These are phyloP conservation scores for Paramecium octaurelia DNA, from an alignment of 73 alveolate species.

Conservation along the genomic window DNA sequence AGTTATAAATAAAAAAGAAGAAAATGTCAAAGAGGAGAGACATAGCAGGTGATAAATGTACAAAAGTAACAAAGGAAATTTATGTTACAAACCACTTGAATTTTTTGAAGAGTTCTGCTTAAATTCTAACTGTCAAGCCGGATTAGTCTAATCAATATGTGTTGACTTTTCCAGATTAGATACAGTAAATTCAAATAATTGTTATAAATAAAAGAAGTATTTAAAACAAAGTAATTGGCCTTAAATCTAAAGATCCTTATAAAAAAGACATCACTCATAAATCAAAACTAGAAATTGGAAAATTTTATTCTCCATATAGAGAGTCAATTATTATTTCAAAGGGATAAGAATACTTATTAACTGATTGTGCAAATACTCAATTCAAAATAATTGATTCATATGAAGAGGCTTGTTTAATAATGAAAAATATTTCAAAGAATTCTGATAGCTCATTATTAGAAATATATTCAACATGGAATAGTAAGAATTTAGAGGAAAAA, in stretches of 20 bases:
- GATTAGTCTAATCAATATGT: not conserved
- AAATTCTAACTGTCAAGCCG: not conserved
- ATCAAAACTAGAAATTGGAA: not conserved
- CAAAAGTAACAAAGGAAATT: not conserved
- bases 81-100: not conserved
- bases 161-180: not conserved
- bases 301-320: not conserved
- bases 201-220: not conserved
- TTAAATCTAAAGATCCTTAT: not conserved
- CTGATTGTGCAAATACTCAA: not conserved
- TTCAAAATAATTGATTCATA: not conserved
- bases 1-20: not conserved
- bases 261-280: not conserved
- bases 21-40: not conserved
- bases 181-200: not conserved
- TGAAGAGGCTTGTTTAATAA: not conserved
- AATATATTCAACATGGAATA: not conserved
- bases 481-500: not conserved
- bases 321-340: not conserved
- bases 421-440: constrained; percentile 73
- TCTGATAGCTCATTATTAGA: constrained; percentile 71
- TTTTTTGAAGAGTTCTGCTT: not conserved
- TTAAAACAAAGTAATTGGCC: not conserved
- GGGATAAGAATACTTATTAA: not conserved
- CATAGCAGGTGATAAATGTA: not conserved